These are phyloP conservation scores for Phaeosphaeriaceae sp. DNA, from an alignment of 2,329 filamentous ascomycete species.

Conservation along the genomic window DNA sequence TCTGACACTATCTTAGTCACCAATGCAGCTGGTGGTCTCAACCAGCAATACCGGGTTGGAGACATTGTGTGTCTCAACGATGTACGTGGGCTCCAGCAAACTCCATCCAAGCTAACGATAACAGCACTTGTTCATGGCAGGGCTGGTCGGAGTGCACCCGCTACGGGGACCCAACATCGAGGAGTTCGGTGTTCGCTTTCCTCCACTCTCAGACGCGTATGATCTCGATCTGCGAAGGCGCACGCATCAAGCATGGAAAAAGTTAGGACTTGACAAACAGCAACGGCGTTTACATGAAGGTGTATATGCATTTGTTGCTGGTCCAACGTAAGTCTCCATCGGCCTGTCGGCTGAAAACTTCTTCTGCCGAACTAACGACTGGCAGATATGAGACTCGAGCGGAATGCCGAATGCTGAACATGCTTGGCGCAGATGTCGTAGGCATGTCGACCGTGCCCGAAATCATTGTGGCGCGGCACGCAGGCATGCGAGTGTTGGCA, in stretches of 20 bases:
- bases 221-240: conserved; percentile 66
- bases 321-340: conserved; percentile 60
- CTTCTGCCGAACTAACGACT: conserved; percentile 14
- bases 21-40: conserved; percentile 71
- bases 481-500: conserved; percentile 67
- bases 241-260: conserved; percentile 64
- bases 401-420: conserved; percentile 67
- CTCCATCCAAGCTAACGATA: conserved; percentile 12
- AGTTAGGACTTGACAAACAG: conserved; percentile 54
- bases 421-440: conserved; percentile 71
- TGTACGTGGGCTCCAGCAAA: conserved; percentile 48
- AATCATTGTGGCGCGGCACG: conserved; percentile 70
- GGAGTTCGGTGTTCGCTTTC: conserved; percentile 68
- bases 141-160: conserved; percentile 67
- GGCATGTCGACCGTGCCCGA: conserved; percentile 76
- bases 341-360: conserved; percentile 4
- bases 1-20: conserved; percentile 58
- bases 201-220: conserved; percentile 70
- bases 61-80: conserved; percentile 72
- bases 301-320: conserved; percentile 70
- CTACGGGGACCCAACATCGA: conserved; percentile 68
- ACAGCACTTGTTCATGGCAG: conserved; percentile 69
- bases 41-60: conserved; percentile 68
- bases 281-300: conserved; percentile 66
- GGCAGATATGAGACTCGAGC: conserved; percentile 68